Evolutionary conservation across 1,284 basidiomycete species (phyloP), one percentile per base, ranked within the genome.

Genomic region (Cryptococcus floricola): DNA sequence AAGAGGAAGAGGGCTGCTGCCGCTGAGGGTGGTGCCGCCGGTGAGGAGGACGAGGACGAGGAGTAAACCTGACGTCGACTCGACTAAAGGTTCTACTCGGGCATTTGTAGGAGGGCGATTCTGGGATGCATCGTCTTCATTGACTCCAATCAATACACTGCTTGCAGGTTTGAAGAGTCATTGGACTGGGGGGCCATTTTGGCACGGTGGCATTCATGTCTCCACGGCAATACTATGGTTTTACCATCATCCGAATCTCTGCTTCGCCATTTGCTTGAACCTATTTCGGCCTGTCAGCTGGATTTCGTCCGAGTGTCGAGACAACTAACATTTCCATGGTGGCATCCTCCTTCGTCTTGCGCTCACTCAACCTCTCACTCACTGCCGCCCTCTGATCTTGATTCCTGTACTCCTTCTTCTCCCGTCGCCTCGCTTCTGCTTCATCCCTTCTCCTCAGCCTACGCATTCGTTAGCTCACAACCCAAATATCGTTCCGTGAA

Each of bases 1-100:
- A 98, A 98, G 89, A 87, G 96, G 80, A 98, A 97, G 91, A 91
- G 95, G 73, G 89, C 89, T 67, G 86, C 86, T 66, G 91, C 91
- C 53, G 93, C 94, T 60, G 91, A 89, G 66, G 92, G 88, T 82
- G 89, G 87, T 81, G 91, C 88, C 72, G 92, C 87, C 68, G 94
- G 85, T 63, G 93, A 85, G 60, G 93, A 87, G 53, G 94, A 88
- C 71, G 95, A 97, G 76, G 91, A 91, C 81, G 85, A 83, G 60
- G 73, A 74, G 67, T 74, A 71, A 63, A 65, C 51, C 45, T 14
- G 25, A 48, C 14, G 47, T 48, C 47, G 34, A 31, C n/a, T 38
- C n/a, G 47, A 48, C 39, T 54, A 28, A 19, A 39, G 18, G 41
- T 48, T 39, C 31, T 47, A 46, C 52, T 53, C 13, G 45, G 55